phyloP scores from a whole-genome alignment of 1,284 basidiomycete genomes.

The Sphaerobolus stellatus region DNA sequence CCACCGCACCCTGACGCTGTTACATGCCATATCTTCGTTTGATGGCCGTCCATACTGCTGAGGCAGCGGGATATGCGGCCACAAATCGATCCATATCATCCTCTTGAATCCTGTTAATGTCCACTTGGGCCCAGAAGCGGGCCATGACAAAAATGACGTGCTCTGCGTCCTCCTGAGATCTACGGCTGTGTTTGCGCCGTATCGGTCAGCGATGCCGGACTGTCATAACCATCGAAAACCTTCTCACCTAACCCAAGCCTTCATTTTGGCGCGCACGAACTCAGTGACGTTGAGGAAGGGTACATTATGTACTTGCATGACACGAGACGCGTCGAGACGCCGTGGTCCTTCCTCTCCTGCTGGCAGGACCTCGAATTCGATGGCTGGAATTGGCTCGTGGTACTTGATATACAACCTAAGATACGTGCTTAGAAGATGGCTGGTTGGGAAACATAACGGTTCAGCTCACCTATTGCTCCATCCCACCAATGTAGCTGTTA shows the following conservation, averaged over 20 bases:
- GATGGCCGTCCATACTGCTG: conserved; percentile 66
- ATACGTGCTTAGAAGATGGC: conserved; percentile 3
- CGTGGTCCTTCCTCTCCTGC: conserved; percentile 79
- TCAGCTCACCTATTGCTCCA: conserved; percentile 53
- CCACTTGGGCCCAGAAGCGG: conserved; percentile 72
- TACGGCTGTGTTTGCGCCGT: conserved; percentile 47
- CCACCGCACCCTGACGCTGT: not conserved
- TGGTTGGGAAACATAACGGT: not conserved
- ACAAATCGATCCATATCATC: conserved; percentile 77
- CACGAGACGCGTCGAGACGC: conserved; percentile 60
- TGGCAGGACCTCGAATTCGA: conserved; percentile 74
- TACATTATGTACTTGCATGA: conserved; percentile 61
- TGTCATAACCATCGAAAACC: conserved; percentile 5
- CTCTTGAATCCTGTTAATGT: conserved; percentile 78
- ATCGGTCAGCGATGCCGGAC: not conserved
- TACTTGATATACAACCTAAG: conserved; percentile 23
- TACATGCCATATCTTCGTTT: conserved; percentile 56
- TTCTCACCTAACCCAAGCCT: conserved; percentile 71
- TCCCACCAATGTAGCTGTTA: conserved; percentile 42
- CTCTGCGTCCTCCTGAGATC: conserved; percentile 64
- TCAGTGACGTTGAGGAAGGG: conserved; percentile 78
- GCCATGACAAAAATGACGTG: conserved; percentile 67
- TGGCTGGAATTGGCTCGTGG: conserved; percentile 22
- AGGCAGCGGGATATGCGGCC: conserved; percentile 49
- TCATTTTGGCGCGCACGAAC: conserved; percentile 76